phyloP scores from a whole-genome alignment of 139 green algal genomes.

The Marvania coccoides region DNA sequence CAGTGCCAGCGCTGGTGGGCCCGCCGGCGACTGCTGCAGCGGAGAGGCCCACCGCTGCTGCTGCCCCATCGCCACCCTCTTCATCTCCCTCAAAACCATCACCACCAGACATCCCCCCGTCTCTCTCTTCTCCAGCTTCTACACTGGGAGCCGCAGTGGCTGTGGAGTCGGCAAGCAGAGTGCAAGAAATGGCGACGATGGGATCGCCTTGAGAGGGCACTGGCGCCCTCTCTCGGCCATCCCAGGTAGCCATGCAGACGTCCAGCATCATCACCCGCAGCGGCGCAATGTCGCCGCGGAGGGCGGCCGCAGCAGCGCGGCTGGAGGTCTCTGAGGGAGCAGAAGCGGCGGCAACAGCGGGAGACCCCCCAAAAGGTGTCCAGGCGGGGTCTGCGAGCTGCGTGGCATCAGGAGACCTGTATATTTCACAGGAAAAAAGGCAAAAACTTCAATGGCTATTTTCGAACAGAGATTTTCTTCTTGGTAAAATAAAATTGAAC shows the following conservation, averaged over 20 bases:
- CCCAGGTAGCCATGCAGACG: constrained; percentile 35
- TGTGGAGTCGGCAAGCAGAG: neutral
- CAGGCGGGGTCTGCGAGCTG: constrained; percentile 56
- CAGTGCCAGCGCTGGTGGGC: neutral
- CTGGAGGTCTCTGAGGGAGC: neutral
- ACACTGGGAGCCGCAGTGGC: neutral
- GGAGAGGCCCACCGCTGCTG: neutral
- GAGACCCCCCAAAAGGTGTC: constrained; percentile 5
- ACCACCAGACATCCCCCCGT: neutral
- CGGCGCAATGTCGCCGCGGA: constrained; percentile 39
- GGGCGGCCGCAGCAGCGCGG: constrained; percentile 9
- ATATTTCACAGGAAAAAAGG: too few relatives aligned
- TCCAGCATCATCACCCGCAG: constrained; percentile 53
- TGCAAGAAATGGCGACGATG: constrained; percentile 50
- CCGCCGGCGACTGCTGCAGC: neutral
- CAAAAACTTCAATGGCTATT: too few relatives aligned
- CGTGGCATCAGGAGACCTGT: constrained; percentile 65
- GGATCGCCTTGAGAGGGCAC: constrained; percentile 40
- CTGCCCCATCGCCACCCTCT: constrained; percentile 9
- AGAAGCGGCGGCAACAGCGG: constrained; percentile 4
- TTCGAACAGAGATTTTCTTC: too few relatives aligned
- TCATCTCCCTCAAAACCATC: neutral
- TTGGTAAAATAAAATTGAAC: too few relatives aligned
- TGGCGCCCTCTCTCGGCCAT: constrained; percentile 35
- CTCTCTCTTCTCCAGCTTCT: constrained; percentile 1